A percentile compares a stretch with the other conserved stretches of the same genome.
Conservation (phyloP, 352 stramenopile species). For the Globisporangium nunn region DNA sequence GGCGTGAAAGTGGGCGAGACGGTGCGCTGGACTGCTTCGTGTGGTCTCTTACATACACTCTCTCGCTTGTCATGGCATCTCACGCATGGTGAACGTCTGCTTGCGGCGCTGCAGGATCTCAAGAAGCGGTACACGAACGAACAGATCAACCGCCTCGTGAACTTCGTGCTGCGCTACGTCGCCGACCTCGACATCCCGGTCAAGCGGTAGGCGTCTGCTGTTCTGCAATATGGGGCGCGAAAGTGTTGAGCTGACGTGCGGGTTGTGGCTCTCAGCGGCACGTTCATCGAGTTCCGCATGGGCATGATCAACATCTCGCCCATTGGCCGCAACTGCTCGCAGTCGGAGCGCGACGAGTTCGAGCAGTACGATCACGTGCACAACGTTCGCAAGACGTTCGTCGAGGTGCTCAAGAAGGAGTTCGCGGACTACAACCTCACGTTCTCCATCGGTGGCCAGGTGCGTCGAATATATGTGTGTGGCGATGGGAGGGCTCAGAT, state of each 20-base stretch:
- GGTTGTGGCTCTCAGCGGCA: constrained; percentile 62
- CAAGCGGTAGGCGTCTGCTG: constrained; percentile 67
- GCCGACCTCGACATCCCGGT: constrained; percentile 94
- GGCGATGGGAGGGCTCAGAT: not conserved
- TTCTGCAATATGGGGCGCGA: not conserved
- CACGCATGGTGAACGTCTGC: not conserved
- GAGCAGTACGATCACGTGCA: constrained; percentile 95
- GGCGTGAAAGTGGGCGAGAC: constrained; percentile 88
- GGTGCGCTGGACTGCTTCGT: constrained; percentile 20
- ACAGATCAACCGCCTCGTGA: constrained; percentile 97
- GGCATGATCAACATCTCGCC: constrained; percentile 99
- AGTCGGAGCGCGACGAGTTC: constrained; percentile 97
- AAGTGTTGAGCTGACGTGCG: not conserved
- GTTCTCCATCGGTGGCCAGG: constrained; percentile 96
- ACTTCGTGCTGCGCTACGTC: constrained; percentile 95
- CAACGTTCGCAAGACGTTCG: constrained; percentile 93
- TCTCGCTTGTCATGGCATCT: not conserved
- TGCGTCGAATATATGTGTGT: constrained; percentile 9
- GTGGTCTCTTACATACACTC: not conserved
- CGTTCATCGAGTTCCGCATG: constrained; percentile 98
- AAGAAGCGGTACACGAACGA: constrained; percentile 93
- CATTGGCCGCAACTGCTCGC: constrained; percentile 97
- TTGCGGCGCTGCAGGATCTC: constrained; percentile 63
- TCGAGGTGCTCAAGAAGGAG: constrained; percentile 92
- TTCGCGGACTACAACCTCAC: constrained; percentile 94